Evolutionary conservation across 768 basidiomycete species (phyloP).

Genomic region (Wakefieldia striispora): DNA sequence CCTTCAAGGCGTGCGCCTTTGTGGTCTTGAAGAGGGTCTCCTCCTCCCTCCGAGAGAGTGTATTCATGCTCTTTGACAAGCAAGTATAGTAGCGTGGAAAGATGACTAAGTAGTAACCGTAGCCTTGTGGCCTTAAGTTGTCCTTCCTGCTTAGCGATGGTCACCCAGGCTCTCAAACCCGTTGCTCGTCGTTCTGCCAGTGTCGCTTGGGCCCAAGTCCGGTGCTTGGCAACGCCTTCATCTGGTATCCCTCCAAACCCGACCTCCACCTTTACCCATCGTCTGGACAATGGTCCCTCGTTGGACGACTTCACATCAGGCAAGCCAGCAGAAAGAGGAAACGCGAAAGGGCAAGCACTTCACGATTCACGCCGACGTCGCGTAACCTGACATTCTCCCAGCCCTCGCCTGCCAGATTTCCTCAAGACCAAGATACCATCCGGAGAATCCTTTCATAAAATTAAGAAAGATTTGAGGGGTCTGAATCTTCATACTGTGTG

Average conservation of each 20-base stretch:
- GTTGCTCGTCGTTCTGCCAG: constrained; percentile 8
- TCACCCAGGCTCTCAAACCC: constrained; percentile 10
- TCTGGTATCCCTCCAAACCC: constrained; percentile 20
- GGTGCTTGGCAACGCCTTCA: constrained; percentile 50
- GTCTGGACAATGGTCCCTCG: constrained; percentile 63
- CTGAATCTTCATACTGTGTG: constrained; percentile 94
- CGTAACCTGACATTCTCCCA: constrained; percentile 28
- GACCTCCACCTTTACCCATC: constrained; percentile 47
- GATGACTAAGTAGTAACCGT: too few species aligned
- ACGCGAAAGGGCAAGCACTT: constrained; percentile 57
- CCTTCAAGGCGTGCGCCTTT: constrained; percentile 73
- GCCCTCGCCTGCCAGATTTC: constrained; percentile 82
- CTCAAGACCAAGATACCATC: constrained; percentile 92
- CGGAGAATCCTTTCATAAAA: constrained; percentile 82
- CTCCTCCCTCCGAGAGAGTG: constrained; percentile 85
- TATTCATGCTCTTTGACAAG: constrained; percentile 52
- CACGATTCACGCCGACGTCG: not conserved
- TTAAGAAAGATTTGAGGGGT: constrained; percentile 93
- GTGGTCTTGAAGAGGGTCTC: constrained; percentile 81
- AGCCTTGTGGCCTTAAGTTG: too few species aligned
- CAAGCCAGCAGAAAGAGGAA: constrained; percentile 57
- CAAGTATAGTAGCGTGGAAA: too few species aligned
- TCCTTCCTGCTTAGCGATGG: constrained; percentile 2
- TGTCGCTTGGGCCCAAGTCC: constrained; percentile 25
- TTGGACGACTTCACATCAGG: constrained; percentile 82